These are phyloP conservation scores for Cenchrus americanus DNA, from an alignment of 176 grass and related monocot genomes.

Conservation along the genomic window DNA sequence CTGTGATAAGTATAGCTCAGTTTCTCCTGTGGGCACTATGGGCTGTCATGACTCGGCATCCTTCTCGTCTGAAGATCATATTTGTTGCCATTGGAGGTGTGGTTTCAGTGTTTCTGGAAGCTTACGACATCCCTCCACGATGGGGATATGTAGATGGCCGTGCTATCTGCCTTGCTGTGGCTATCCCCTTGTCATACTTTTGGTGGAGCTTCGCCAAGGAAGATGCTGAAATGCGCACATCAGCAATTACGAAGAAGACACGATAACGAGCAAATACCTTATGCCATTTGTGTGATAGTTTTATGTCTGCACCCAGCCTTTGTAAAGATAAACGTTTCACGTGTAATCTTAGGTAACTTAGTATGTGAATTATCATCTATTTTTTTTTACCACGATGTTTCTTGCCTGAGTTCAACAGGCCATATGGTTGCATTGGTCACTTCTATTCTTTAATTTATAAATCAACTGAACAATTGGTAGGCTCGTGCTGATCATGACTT, in stretches of 20 bases:
- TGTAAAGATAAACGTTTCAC: conserved; percentile 55
- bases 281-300: conserved; percentile 24
- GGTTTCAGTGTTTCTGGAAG: conserved; percentile 54
- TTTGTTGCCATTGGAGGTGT: conserved; percentile 52
- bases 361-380: conserved; percentile 45
- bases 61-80: conserved; percentile 71
- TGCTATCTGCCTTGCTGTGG: conserved; percentile 58
- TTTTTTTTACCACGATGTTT: conserved; percentile 39
- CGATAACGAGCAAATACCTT: conserved; percentile 41
- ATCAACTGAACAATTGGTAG: conserved; percentile 29
- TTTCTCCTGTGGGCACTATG: conserved; percentile 76
- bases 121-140: conserved; percentile 72
- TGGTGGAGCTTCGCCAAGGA: conserved; percentile 93
- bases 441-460: conserved; percentile 47
- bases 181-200: conserved; percentile 66
- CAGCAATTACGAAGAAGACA: conserved; percentile 68
- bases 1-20: conserved; percentile 55
- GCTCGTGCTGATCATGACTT: not conserved
- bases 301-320: conserved; percentile 21
- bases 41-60: conserved; percentile 65
- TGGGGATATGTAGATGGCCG: conserved; percentile 81
- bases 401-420: conserved; percentile 34
- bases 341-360: conserved; percentile 45
- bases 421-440: conserved; percentile 24
- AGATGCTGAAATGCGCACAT: conserved; percentile 76